A percentile compares a stretch with the other conserved stretches of the same genome.
Conservation (phyloP, 257 asterid genomes). For the Paraleonurus japonicus region DNA sequence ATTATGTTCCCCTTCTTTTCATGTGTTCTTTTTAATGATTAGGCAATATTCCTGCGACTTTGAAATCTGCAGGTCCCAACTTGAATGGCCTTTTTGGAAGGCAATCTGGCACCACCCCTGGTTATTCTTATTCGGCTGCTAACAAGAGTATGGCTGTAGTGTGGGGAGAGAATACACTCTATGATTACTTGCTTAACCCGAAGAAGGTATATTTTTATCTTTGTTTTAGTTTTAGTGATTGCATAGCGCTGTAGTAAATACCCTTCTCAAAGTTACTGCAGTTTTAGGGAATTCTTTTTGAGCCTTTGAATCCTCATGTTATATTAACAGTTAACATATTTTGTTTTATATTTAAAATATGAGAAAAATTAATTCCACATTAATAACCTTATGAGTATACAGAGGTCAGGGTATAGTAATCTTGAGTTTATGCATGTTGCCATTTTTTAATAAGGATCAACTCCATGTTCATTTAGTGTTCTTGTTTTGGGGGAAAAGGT, state of each 20-base stretch:
- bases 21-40: not conserved
- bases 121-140: constrained; percentile 89
- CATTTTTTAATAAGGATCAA: not conserved
- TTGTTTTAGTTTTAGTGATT: not conserved
- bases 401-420: not conserved
- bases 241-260: not conserved
- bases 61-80: constrained; percentile 74
- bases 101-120: constrained; percentile 90
- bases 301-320: not conserved
- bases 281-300: not conserved
- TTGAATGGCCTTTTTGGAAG: constrained; percentile 93
- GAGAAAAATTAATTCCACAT: not conserved
- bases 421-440: not conserved
- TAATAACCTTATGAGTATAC: not conserved
- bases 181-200: constrained; percentile 88
- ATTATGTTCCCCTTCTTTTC: not conserved
- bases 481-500: not conserved
- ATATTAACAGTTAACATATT: not conserved
- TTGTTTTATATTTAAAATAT: too few species aligned
- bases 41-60: not conserved
- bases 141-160: constrained; percentile 85
- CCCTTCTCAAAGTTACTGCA: not conserved
- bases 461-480: not conserved
- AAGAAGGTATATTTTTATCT: constrained; percentile 56
- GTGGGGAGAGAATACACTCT: constrained; percentile 87